Base-by-base conservation (phyloP, 441 rosid genomes). In the Gossypium gossypioides region DNA sequence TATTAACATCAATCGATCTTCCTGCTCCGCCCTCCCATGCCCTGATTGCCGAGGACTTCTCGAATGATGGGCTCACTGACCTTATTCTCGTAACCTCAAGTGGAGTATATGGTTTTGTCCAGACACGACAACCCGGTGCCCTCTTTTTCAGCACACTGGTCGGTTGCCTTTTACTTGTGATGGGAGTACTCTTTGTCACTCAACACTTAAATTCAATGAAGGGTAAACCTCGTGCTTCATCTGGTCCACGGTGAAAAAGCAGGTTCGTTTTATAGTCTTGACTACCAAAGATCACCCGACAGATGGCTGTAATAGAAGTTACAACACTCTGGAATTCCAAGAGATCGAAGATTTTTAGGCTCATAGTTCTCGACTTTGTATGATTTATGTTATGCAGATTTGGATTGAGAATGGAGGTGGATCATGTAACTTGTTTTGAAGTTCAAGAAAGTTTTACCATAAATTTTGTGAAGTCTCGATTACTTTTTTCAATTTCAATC, bases 51-150 rank as follows among this genome's bases (percentile, higher is more conserved):
- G 98, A 93, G 9, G 99, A 96, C 80, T 96, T 91, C 84, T 91
- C 98, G 0, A 87, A 87, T 72, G 99, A 96, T 32, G 97, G 98
- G 12, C 89, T 93, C 37, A 88, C 94, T 1, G 97, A 93, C 83
- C 75, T 93, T 65, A 92, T 93, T 69, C 80, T 96, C 27, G 84
- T 96, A 82, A 96, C 99, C 50, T 89, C 98, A 3, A 93, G 82
- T 42, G 99, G 98, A 32, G 84, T 92, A 3, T 96, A 92, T 32
- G 97, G 99, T 50, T 93, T 91, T 58, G 96, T 93, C 74, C 99
- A 96, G 80, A 89, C 96, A 24, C 90, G 98, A 79, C 96, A 91
- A 60, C 99, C 99, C 0, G 99, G 98, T 42, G 99, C 98, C 77
- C 85, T 96, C 82, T 96, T 93, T 91, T 93, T 96, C 85, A 93